phyloP scores from a whole-genome alignment of 139 green algal species.

The Chlorella sp. region DNA sequence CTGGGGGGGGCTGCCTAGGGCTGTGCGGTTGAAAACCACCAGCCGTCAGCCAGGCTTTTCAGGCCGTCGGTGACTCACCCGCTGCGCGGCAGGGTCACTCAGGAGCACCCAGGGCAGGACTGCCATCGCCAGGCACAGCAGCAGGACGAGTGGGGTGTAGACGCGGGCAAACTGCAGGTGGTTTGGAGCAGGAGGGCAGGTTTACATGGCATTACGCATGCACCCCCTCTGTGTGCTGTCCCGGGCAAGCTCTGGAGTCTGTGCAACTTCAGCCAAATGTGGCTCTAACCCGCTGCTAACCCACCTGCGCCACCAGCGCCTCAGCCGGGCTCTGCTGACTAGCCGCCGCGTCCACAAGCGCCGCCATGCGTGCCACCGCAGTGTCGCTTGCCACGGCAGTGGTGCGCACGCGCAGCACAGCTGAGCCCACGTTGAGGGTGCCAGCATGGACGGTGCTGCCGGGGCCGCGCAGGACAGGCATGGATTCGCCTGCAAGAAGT shows the following conservation, averaged over 20 bases:
- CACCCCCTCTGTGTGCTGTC: too few species aligned
- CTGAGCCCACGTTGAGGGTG: conserved; percentile 68
- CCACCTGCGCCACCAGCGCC: conserved; percentile 50
- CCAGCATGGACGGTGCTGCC: conserved; percentile 66
- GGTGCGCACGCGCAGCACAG: conserved; percentile 58
- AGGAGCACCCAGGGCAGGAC: conserved; percentile 54
- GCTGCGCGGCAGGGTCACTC: background rate
- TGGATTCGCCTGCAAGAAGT: conserved; percentile 41
- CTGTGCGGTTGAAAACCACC: too few species aligned
- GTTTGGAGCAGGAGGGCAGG: too few species aligned
- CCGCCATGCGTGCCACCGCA: conserved; percentile 71
- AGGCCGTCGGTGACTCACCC: too few species aligned
- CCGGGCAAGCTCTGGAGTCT: too few species aligned
- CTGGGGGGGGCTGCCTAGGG: too few species aligned
- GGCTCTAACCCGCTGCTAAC: background rate
- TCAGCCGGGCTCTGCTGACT: conserved; percentile 61
- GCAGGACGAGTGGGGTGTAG: conserved; percentile 82
- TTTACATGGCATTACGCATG: too few species aligned
- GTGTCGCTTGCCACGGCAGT: conserved; percentile 66
- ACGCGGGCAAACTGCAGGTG: conserved; percentile 59
- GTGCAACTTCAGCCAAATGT: background rate
- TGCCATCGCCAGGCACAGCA: conserved; percentile 63
- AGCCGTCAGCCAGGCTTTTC: too few species aligned
- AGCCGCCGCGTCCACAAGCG: conserved; percentile 67
- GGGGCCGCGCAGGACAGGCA: conserved; percentile 60